phyloP scores from a whole-genome alignment of 768 basidiomycete species.

The Infundibulicybe gibba region DNA sequence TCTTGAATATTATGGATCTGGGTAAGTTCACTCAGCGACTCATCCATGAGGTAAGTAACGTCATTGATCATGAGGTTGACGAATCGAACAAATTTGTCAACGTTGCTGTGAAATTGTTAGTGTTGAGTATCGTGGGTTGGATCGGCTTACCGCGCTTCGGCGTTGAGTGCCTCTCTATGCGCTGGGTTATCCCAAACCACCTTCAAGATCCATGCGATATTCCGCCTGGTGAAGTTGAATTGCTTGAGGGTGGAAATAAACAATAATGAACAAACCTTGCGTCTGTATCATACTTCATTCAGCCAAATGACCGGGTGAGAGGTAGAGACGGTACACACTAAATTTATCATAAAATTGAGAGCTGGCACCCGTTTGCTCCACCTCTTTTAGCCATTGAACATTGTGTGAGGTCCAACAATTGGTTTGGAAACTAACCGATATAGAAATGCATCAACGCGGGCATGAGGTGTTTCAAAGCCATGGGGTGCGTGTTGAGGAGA shows the following conservation, averaged over 20 bases:
- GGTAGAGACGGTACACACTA: conserved; percentile 47
- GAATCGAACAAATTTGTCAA: conserved; percentile 93
- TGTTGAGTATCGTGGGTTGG: background rate
- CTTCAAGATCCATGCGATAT: conserved; percentile 85
- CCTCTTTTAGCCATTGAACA: conserved; percentile 50
- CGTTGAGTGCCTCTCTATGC: conserved; percentile 83
- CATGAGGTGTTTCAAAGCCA: conserved; percentile 88
- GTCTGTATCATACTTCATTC: conserved; percentile 29
- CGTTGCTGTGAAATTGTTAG: conserved; percentile 47
- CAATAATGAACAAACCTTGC: conserved; percentile 37
- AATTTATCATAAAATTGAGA: conserved; percentile 99
- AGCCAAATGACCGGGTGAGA: conserved; percentile 1
- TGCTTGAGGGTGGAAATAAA: background rate
- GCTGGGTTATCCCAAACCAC: conserved; percentile 88
- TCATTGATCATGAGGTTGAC: conserved; percentile 99
- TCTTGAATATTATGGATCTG: conserved; percentile 86
- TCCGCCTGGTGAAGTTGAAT: conserved; percentile 47
- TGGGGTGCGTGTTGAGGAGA: conserved; percentile 76
- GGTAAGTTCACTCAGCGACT: conserved; percentile 83
- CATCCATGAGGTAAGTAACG: conserved; percentile 96
- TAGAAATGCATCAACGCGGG: conserved; percentile 92
- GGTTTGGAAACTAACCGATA: conserved; percentile 56
- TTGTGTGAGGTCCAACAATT: too few relatives aligned
- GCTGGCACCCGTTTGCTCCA: conserved; percentile 95
- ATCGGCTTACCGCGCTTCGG: conserved; percentile 61